phyloP scores from a whole-genome alignment of 1,139 yeast species.

The Scheffersomyces titani region DNA sequence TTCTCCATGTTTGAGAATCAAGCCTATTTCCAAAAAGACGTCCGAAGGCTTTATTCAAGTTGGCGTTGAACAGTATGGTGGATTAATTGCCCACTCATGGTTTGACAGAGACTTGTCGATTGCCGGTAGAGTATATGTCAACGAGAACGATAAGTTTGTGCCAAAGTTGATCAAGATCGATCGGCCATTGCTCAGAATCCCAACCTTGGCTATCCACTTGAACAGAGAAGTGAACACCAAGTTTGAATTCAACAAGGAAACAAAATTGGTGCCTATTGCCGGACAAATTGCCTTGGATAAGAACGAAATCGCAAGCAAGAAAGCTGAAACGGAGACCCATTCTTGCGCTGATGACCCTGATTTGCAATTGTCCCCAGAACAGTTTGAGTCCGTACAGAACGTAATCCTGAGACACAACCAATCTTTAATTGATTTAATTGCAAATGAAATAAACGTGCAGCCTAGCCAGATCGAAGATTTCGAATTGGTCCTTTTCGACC shows the following conservation, averaged over 20 bases:
- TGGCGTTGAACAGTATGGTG: slow-evolving; percentile 95
- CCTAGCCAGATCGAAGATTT: slow-evolving; percentile 74
- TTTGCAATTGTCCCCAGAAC: slow-evolving; percentile 47
- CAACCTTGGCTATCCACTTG: slow-evolving; percentile 92
- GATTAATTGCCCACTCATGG: slow-evolving; percentile 91
- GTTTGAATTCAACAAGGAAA: slow-evolving; percentile 88
- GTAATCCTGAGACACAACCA: slow-evolving; percentile 76
- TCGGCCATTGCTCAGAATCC: slow-evolving; percentile 85
- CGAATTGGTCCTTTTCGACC: slow-evolving; percentile 84
- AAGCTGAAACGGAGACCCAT: slow-evolving; percentile 24
- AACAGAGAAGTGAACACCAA: slow-evolving; percentile 74
- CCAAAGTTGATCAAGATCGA: slow-evolving; percentile 77
- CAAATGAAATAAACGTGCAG: slow-evolving; percentile 57
- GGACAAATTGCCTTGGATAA: slow-evolving; percentile 57
- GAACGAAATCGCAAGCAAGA: slow-evolving; percentile 18
- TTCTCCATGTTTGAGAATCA: slow-evolving; percentile 87
- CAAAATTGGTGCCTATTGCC: slow-evolving; percentile 83
- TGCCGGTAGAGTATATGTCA: slow-evolving; percentile 87
- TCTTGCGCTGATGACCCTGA: slow-evolving; percentile 49
- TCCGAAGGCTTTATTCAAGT: slow-evolving; percentile 83
- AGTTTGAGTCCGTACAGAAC: slow-evolving; percentile 65
- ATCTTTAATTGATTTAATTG: slow-evolving; percentile 67
- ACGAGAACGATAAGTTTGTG: slow-evolving; percentile 49
- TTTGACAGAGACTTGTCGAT: slow-evolving; percentile 90
- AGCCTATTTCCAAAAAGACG: slow-evolving; percentile 79